Conservation (phyloP, 768 basidiomycete species). For the Xerocomus brunneocitrinus region DNA sequence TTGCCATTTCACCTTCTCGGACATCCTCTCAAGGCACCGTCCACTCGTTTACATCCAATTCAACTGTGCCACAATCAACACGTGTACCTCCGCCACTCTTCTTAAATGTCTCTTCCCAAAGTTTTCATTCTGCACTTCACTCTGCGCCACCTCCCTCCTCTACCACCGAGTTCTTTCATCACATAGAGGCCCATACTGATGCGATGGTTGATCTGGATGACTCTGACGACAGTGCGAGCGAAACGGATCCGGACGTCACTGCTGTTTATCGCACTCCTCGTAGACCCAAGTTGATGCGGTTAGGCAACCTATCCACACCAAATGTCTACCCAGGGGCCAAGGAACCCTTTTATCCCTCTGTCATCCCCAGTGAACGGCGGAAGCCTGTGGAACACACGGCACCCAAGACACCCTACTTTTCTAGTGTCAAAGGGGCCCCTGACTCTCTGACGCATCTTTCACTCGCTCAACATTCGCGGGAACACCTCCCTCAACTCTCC, state of each 20-base stretch:
- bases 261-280: slow-evolving; percentile 29
- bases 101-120: slow-evolving; percentile 44
- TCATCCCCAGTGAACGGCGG: slow-evolving; percentile 35
- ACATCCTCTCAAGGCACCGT: slow-evolving; percentile 29
- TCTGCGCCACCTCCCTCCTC: slow-evolving; percentile 63
- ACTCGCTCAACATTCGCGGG: slow-evolving; percentile 39
- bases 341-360: slow-evolving; percentile 34
- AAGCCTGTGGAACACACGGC: slow-evolving; percentile 54
- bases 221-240: slow-evolving; percentile 42
- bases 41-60: slow-evolving; percentile 29
- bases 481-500: slow-evolving; percentile 29
- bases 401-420: slow-evolving; percentile 41
- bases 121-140: slow-evolving; percentile 43
- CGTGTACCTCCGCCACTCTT: slow-evolving; percentile 27
- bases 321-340: slow-evolving; percentile 46
- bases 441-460: slow-evolving; percentile 30
- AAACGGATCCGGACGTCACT: slow-evolving; percentile 36
- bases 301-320: slow-evolving; percentile 69
- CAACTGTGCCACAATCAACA: slow-evolving; percentile 20
- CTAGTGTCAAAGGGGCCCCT: slow-evolving; percentile 37
- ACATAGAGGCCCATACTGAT: slow-evolving; percentile 62
- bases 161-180: slow-evolving; percentile 71
- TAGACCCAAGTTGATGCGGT: slow-evolving; percentile 48
- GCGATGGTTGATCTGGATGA: slow-evolving; percentile 72
- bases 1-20: slow-evolving; percentile 16